These are phyloP conservation scores for Neurospora terricola DNA, from an alignment of 495 filamentous ascomycete species.

Conservation along the genomic window DNA sequence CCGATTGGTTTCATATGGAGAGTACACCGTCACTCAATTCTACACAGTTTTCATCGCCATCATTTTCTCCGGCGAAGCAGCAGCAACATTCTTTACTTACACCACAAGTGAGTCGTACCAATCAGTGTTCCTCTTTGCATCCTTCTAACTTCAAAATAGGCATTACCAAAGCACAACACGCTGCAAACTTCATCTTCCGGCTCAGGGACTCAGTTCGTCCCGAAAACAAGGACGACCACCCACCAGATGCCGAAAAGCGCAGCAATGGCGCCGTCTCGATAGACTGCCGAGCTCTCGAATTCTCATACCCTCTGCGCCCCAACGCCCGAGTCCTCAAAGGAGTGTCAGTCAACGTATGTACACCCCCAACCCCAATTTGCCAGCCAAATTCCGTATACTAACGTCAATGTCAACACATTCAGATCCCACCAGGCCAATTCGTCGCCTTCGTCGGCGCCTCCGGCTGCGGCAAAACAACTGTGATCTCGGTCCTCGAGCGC, in stretches of 20 bases:
- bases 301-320: conserved; percentile 43
- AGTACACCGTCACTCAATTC: conserved; percentile 24
- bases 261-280: conserved; percentile 35
- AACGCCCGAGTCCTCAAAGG: conserved; percentile 41
- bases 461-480: conserved; percentile 34
- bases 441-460: conserved; percentile 52
- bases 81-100: conserved; percentile 32
- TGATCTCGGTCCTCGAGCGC: conserved; percentile 48
- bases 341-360: conserved; percentile 46
- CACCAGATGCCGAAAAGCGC: conserved; percentile 6
- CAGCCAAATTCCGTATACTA: not conserved
- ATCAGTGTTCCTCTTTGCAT: not conserved
- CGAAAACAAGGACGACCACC: conserved; percentile 10
- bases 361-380: not conserved
- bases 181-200: conserved; percentile 29
- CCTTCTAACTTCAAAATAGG: not conserved
- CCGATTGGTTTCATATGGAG: conserved; percentile 23
- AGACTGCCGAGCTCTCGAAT: conserved; percentile 40
- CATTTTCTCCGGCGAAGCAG: conserved; percentile 31
- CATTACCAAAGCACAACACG: conserved; percentile 29
- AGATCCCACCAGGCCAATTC: conserved; percentile 41
- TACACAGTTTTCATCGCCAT: conserved; percentile 33
- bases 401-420: not conserved
- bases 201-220: conserved; percentile 16
- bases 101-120: conserved; percentile 21